Percentiles rank a stretch among this genome's conserved stretches.
These are phyloP conservation scores for Cyclocybe aegerita DNA, from an alignment of 768 basidiomycete species.

Conservation along the genomic window DNA sequence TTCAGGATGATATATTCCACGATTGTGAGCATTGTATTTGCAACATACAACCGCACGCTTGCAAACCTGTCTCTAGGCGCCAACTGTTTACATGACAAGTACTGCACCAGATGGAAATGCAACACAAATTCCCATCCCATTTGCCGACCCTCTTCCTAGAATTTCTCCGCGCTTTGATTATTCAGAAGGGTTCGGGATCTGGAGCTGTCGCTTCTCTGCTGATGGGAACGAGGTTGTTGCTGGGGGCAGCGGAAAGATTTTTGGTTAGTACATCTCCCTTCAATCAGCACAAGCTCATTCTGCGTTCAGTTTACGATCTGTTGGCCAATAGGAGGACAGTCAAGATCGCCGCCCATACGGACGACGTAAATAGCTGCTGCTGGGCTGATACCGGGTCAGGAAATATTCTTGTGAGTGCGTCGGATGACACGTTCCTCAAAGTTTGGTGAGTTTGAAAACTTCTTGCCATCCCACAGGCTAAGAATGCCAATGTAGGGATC, in stretches of 20 bases:
- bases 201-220: constrained; percentile 94
- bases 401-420: constrained; percentile 92
- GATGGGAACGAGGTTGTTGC: constrained; percentile 96
- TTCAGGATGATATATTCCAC: constrained; percentile 89
- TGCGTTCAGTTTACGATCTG: constrained; percentile 81
- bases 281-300: not conserved
- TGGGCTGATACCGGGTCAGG: constrained; percentile 94
- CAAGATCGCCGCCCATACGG: constrained; percentile 81
- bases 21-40: constrained; percentile 50
- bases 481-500: constrained; percentile 39
- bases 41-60: not conserved
- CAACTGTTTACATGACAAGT: constrained; percentile 73
- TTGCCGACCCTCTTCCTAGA: constrained; percentile 47
- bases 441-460: constrained; percentile 69
- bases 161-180: constrained; percentile 31
- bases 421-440: constrained; percentile 93
- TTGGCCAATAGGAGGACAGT: constrained; percentile 76
- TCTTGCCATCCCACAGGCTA: constrained; percentile 35
- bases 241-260: constrained; percentile 82
- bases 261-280: constrained; percentile 38
- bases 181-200: constrained; percentile 69
- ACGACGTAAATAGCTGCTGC: constrained; percentile 94
- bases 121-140: constrained; percentile 61
- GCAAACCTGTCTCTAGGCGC: constrained; percentile 41
- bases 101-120: constrained; percentile 58